These are phyloP conservation scores for Phaeodactylum tricornutum DNA, from an alignment of 108 stramenopile genomes.

Conservation along the genomic window DNA sequence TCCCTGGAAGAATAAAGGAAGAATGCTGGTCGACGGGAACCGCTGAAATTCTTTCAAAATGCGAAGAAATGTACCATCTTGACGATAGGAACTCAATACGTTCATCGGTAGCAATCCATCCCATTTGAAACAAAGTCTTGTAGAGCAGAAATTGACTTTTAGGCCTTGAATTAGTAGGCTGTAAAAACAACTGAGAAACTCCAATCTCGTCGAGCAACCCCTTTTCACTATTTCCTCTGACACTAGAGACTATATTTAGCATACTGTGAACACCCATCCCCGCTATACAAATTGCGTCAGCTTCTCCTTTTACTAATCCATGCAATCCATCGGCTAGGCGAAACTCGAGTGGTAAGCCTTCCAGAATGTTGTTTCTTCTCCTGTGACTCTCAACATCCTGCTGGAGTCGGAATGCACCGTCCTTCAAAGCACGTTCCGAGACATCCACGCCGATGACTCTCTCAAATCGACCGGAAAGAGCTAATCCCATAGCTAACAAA, in stretches of 20 bases:
- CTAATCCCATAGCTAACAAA: slow-evolving; percentile 50
- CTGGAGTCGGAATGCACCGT: slow-evolving; percentile 28
- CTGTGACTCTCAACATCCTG: neutral
- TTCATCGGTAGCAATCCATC: slow-evolving; percentile 48
- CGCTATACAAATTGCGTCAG: slow-evolving; percentile 62
- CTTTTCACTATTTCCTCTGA: neutral
- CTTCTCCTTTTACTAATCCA: slow-evolving; percentile 39
- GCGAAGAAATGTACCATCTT: slow-evolving; percentile 57
- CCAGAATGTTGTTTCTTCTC: neutral
- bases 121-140: slow-evolving; percentile 31
- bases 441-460: slow-evolving; percentile 62
- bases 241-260: slow-evolving; percentile 37
- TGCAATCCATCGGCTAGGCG: slow-evolving; percentile 55
- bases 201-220: slow-evolving; percentile 23
- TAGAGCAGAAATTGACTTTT: slow-evolving; percentile 48
- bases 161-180: slow-evolving; percentile 70
- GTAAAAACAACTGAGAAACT: slow-evolving; percentile 39
- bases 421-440: slow-evolving; percentile 40
- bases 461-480: slow-evolving; percentile 39
- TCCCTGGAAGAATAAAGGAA: no score
- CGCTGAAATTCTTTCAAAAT: no score
- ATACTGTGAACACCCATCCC: slow-evolving; percentile 78
- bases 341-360: slow-evolving; percentile 36
- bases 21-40: no score
- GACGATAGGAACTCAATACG: slow-evolving; percentile 33